Percentiles rank a stretch among this genome's conserved stretches.
Conservation (phyloP, 164 flowering plant genomes). For the Stephania japonica region DNA sequence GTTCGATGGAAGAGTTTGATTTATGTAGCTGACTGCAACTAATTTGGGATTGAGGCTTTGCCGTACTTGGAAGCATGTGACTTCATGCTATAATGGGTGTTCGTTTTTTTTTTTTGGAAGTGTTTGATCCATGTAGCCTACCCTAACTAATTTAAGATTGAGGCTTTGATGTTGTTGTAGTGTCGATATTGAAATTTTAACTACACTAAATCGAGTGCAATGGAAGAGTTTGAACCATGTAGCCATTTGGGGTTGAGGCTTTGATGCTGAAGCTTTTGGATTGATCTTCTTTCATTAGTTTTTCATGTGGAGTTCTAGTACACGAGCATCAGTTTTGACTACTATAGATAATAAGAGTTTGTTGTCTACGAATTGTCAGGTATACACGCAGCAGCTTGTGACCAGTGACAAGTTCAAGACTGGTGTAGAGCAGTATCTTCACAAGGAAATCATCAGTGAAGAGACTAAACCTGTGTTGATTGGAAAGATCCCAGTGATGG, state of each 20-base stretch:
- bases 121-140: too few relatives aligned
- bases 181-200: too few relatives aligned
- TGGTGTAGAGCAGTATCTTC: slow-evolving; percentile 48
- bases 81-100: background rate
- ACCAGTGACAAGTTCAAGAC: slow-evolving; percentile 84
- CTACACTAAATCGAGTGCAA: too few relatives aligned
- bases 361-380: slow-evolving; percentile 31
- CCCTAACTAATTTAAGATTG: too few relatives aligned
- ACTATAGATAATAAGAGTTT: background rate
- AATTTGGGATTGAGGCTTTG: too few relatives aligned
- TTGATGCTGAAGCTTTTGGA: background rate
- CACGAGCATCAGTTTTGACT: background rate
- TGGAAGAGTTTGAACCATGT: too few relatives aligned
- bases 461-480: slow-evolving; percentile 42
- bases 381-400: slow-evolving; percentile 39
- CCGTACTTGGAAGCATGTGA: background rate
- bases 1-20: too few relatives aligned
- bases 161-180: too few relatives aligned
- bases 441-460: slow-evolving; percentile 30
- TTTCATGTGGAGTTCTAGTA: background rate
- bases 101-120: background rate
- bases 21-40: too few relatives aligned
- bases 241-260: too few relatives aligned
- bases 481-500: slow-evolving; percentile 96
- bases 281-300: background rate